Base-by-base conservation (phyloP, 345 rosid species). In the Viola odorata region DNA sequence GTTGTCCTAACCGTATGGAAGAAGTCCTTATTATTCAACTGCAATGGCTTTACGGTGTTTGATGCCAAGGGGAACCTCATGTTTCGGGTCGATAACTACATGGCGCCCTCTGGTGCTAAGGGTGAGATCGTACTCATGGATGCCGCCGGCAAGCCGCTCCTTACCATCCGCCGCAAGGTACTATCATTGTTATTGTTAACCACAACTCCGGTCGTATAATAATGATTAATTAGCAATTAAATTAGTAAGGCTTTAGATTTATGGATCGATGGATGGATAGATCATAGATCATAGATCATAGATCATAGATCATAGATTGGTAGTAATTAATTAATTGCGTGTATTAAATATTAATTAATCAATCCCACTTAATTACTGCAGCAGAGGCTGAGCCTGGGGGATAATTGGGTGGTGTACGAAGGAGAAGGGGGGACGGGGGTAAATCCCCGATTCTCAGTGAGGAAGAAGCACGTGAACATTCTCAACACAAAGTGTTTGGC, bases 91-190 rank as follows among this genome's bases (percentile, higher is more conserved):
- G 99, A 94, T 55, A 94, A 94, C 23, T 94, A 94, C 77, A 84
- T 82, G 71, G 68, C 86, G 11, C 73, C 65, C 17, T 61, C 68
- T 8, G 67, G 71, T 51, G 45, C 66, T 41, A 80, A 68, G 7
- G 85, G 81, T 11, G 88, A 86, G 74, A 76, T 90, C 69, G 70
- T 94, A 57, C 97, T 94, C 71, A 94, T 94, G 97, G 97, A 86
- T 52, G 91, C 91, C 69, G 66, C 81, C 1, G 99, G 97, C 66
- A 67, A 77, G 45, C 89, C 99, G 37, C 97, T 94, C 64, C 91
- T 87, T 80, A 90, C 97, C 71, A 65, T 88, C 79, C 92, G 99
- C 48, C 97, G 96, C 67, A 94, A 86, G 97, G 97, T 91, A 67
- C 10, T 51, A 14, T 45, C 1, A 3, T 10, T 6, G 3, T 48